Evolutionary conservation across 805 yeast species (phyloP).

Genomic region (Yueomyces sp.): DNA sequence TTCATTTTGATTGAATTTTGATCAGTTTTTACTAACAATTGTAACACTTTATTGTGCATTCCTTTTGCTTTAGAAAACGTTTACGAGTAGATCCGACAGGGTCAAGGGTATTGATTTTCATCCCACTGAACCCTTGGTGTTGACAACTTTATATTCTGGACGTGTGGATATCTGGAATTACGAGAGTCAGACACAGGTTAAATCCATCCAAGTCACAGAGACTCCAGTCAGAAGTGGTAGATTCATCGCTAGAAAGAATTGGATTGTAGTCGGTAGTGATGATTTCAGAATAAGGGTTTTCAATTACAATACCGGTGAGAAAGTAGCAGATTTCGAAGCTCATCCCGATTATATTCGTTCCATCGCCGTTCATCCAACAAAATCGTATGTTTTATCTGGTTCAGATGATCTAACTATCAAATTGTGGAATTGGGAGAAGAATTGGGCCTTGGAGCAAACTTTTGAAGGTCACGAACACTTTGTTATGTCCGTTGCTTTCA

Average conservation of each 20-base stretch:
- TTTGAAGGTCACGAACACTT: slow-evolving; percentile 95
- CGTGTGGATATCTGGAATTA: slow-evolving; percentile 85
- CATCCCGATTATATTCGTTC: slow-evolving; percentile 95
- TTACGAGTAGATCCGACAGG: slow-evolving; percentile 86
- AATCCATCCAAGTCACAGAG: slow-evolving; percentile 87
- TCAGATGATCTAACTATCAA: slow-evolving; percentile 86
- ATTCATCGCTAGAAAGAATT: slow-evolving; percentile 89
- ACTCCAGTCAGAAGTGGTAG: slow-evolving; percentile 93
- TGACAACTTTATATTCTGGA: slow-evolving; percentile 80
- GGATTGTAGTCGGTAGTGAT: slow-evolving; percentile 94
- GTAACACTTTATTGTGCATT: background rate
- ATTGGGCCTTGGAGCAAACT: slow-evolving; percentile 80
- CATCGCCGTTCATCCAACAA: slow-evolving; percentile 87
- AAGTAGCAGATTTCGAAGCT: slow-evolving; percentile 89
- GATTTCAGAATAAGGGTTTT: slow-evolving; percentile 89
- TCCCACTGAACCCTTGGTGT: slow-evolving; percentile 94
- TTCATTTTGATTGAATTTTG: too few relatives aligned
- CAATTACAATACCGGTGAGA: slow-evolving; percentile 92
- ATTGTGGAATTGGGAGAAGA: slow-evolving; percentile 95
- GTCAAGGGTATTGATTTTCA: slow-evolving; percentile 97
- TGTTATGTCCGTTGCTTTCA: slow-evolving; percentile 87
- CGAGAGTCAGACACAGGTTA: slow-evolving; percentile 68
- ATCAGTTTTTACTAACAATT: too few relatives aligned
- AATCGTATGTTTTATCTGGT: slow-evolving; percentile 77
- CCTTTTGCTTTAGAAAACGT: slow-evolving; percentile 41